Evolutionary conservation across 441 rosid species (phyloP), one percentile per base, ranked within the genome.

Genomic region (Gossypium davidsonii): DNA sequence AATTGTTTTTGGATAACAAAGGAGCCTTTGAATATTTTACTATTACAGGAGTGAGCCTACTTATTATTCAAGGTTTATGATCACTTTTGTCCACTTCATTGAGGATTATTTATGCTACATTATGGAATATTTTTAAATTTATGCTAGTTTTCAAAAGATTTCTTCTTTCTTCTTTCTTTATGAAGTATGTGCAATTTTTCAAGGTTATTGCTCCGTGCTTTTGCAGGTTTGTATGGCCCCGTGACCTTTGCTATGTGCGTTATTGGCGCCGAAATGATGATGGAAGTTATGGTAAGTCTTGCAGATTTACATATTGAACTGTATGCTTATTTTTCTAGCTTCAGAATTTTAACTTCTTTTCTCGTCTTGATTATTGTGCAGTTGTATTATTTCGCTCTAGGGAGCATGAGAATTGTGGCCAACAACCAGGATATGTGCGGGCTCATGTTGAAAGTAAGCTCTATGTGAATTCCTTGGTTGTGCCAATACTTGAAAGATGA

Each of bases 211-310:
- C 48, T 51, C 74, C 61, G 60, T 66, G 58, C 60, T 71, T 12
- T 81, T 82, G 75, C 87, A 96, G 99, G 91, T 72, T 93, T 81
- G 93, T 96, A 62, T 96, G 98, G 98, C 98, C 99, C 15, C 98
- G 99, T 76, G 98, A 93, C 76, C 98, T 96, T 84, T 96, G 99
- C 77, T 96, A 96, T 81, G 96, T 93, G 71, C 91, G 98, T 25
- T 96, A 96, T 78, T 96, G 98, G 99, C 94, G 97, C 53, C 84
- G 98, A 79, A 96, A 96, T 77, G 98, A 96, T 72, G 98, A 92
- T 61, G 98, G 97, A 77, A 96, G 98, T 78, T 96, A 93, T 83
- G 99, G 98, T 91, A 89, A 73, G 48, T 25, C 48, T 75, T 74
- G 31, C 56, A 64, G 67, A 63, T 31, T 10, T 52, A 39, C 71